Base-by-base conservation (phyloP, 345 rosid genomes). In the Melastoma malabathricum region DNA sequence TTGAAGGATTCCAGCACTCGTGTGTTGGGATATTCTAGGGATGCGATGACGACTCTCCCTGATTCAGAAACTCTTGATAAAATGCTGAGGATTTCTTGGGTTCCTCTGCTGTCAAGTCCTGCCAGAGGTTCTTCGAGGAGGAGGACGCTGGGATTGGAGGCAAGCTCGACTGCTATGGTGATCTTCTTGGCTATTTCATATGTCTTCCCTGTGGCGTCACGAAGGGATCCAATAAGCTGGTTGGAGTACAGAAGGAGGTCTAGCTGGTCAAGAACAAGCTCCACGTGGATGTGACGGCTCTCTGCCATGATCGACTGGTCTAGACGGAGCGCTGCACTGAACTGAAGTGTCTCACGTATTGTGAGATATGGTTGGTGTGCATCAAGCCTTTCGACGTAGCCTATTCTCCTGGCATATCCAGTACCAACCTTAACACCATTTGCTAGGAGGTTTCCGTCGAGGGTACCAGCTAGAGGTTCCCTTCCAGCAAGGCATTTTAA, bases 401-500 rank as follows among this genome's bases (percentile, higher is more conserved):
- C 60, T 13, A 66, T 43, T 46, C 59, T 27, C 39, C 57, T 64
- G 41, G 65, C 58, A 56, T 48, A 54, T 4, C 53, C 20, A 51
- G 65, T 46, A 38, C 39, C 63, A 46, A 45, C 19, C 16, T 38
- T 18, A n/a, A 51, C 34, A 27, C 57, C 60, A 51, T 55, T 59
- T 55, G 44, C 59, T 18, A 51, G 51, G 57, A 59, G 25, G 16
- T 49, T 51, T 41, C 63, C 72, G 4, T 18, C 44, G 47, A 66
- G 59, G 34, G 50, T 57, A 20, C 66, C 61, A 9, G 2, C 29
- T 44, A 22, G 43, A 51, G 68, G 63, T n/a, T 15, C 52, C 58
- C 68, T 65, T 34, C 65, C 68, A 18, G 68, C 71, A 20, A 70
- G 58, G 68, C 71, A 70, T 55, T 70, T 59, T 9, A 66, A 59